Base-by-base conservation (phyloP, 441 rosid genomes). In the Gossypium armourianum region DNA sequence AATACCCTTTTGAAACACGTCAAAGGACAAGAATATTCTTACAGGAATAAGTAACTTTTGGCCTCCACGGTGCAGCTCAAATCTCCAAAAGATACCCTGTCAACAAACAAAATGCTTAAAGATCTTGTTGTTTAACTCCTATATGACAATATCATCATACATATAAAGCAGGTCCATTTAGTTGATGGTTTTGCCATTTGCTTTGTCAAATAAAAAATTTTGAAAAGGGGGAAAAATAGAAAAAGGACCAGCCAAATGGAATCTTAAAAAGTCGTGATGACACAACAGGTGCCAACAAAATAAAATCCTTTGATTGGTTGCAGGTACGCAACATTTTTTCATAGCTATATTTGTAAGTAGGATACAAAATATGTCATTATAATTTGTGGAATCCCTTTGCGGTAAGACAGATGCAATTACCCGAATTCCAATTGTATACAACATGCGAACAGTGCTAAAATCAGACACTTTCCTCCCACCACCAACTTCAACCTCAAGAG, bases 41-140 rank as follows among this genome's bases (percentile, higher is more conserved):
- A 94, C 99, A 12, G 97, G 99, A 77, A 94, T 75, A 74, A 89
- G 82, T 76, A 92, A 81, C 84, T 90, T 94, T 76, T 94, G 99
- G 68, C 89, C 87, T 32, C 96, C 93, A 47, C 94, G 94, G 66
- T 77, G 94, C 79, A 88, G 82, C 80, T 94, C 99, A 76, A 94
- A 79, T 81, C 83, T 92, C 99, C 99, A 94, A 74, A 82, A 85
- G 68, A 90, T 77, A 71, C 99, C 99, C 98, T 91, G 85, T 56
- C 68, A 75, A 77, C 9, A 75, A 57, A 76, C 68, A 15, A 72
- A 78, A n/a, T 26, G 64, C 3, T 53, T 15, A 21, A 70, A 47
- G 20, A 3, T 9, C 21, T 16, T 57, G 24, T 47, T 26, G 26
- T 20, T 47, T 21, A 29, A 49, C 50, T 2, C 58, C 13, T 15